Base-by-base conservation (phyloP, 192 early-diverging fungal genomes). In the Podochytrium sp. region DNA sequence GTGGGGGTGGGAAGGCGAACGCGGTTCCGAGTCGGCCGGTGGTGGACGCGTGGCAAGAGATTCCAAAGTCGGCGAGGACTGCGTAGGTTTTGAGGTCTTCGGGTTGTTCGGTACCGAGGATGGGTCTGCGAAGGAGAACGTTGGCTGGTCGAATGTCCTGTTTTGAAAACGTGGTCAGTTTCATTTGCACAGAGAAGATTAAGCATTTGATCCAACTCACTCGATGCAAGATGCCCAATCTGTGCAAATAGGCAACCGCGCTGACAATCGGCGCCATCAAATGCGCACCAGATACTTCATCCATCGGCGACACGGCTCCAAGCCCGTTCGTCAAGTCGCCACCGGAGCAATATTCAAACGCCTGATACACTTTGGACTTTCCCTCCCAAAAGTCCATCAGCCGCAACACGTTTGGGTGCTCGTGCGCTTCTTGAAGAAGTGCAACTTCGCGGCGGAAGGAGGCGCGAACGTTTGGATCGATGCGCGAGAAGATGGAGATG, bases 41-140 rank as follows among this genome's bases (percentile, higher is more conserved):
- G 7, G 7, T 47, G 14, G 5, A 66, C 27, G n/a, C 37, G n/a
- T 63, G 39, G 12, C 20, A 27, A 12, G 71, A 57, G 41, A 73
- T 73, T 37, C 71, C 71, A 61, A 73, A 63, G 33, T 73, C 71
- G 3, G 71, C 71, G 23, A 73, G 57, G 14, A 73, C 71, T 4
- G 58, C 39, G 12, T 65, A 23, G 5, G 71, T 37, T 16, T 43
- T 39, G 39, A 73, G 58, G 14, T 59, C 55, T 42, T 61, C 18
- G 6, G 35, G 58, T 20, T 57, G 42, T 61, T 73, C 71, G 55
- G 10, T 33, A 3, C 57, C 55, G 12, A 58, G 6, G 14, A 73
- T 16, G 6, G 71, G 71, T 16, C 58, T 4, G 5, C 71, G 53
- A 5, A 73, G 29, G 5, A 73, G 40, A 38, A 73, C 23, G 41